Base-by-base conservation (phyloP, 2,329 filamentous ascomycete species). In the Lecanosticta acicola region DNA sequence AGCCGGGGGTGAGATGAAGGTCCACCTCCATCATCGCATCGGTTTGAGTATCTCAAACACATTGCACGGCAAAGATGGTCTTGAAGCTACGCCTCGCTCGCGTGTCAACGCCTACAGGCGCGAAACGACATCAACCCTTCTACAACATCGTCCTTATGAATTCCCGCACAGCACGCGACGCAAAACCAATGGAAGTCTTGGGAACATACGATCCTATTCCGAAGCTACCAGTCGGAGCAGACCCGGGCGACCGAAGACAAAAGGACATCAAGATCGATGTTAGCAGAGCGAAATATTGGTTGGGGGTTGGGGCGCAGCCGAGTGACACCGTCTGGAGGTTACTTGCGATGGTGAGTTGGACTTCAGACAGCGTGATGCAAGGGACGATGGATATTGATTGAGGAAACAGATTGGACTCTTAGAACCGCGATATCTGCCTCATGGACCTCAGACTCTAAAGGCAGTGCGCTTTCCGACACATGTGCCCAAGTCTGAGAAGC, bases 121-220 rank as follows among this genome's bases (percentile, higher is more conserved):
- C 61, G 38, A 87, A 85, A 68, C 81, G 79, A 55, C 90, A 94
- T 66, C 68, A 80, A n/a, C 91, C 93, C 2, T 85, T 96, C 60
- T 98, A 95, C 78, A 98, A 98, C 73, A 96, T 98, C 54, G 58
- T 97, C 68, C 87, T 98, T 55, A 80, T 89, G 13, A 91, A 97
- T 63, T 90, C 90, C 38, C 83, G 90, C 56, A 87, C 89, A 34
- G 90, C 93, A 32, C 82, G 89, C 59, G 87, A 91, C 71, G 85
- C 81, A 59, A 86, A 85, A 60, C 93, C 93, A 4, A 80, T 98
- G 68, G 93, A 98, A 74, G 93, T 98, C 51, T 83, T 98, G 55
- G 72, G 72, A 24, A 86, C 79, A 29, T 81, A 80, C 68, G 76
- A 82, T 60, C 79, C 79, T 2, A 68, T 79, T 45, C 79, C 79